Conservation (phyloP, 2,329 filamentous ascomycete genomes). For the Phyllosticta citribraziliensis region DNA sequence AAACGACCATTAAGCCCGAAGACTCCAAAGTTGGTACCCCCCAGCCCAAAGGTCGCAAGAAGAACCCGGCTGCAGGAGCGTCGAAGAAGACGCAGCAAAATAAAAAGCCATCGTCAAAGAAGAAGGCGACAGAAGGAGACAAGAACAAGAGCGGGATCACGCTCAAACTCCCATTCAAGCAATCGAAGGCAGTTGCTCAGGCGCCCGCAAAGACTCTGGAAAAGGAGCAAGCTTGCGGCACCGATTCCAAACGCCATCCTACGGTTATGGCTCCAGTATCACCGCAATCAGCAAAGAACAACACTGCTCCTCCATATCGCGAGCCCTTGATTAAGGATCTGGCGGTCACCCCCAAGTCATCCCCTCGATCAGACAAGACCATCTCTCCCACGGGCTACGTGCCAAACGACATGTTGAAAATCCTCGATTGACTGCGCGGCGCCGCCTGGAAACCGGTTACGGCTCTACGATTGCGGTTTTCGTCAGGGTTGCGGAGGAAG, state of each 20-base stretch:
- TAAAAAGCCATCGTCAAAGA: conserved; percentile 21
- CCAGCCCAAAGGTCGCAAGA: conserved; percentile 21
- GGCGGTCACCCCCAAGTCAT: neutral
- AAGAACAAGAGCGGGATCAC: conserved; percentile 15
- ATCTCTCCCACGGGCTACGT: conserved; percentile 1
- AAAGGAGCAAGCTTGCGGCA: neutral
- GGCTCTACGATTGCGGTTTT: neutral
- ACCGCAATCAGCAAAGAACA: conserved; percentile 22
- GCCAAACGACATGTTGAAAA: neutral
- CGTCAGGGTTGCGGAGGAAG: neutral
- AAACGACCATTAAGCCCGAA: neutral
- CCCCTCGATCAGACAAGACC: neutral
- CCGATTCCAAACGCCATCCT: conserved; percentile 12
- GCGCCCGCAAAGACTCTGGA: neutral
- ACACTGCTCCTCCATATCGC: conserved; percentile 16
- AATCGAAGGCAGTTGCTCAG: conserved; percentile 13
- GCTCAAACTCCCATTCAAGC: conserved; percentile 11
- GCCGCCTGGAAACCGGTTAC: neutral
- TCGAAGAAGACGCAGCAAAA: conserved; percentile 15
- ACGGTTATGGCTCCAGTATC: conserved; percentile 21
- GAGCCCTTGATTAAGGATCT: conserved; percentile 1
- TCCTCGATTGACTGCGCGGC: neutral
- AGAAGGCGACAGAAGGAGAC: conserved; percentile 13
- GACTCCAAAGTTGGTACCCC: conserved; percentile 18
- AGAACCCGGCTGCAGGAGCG: conserved; percentile 11